phyloP scores from a whole-genome alignment of 176 grass and related monocot genomes.

The Aegilops umbellulata region DNA sequence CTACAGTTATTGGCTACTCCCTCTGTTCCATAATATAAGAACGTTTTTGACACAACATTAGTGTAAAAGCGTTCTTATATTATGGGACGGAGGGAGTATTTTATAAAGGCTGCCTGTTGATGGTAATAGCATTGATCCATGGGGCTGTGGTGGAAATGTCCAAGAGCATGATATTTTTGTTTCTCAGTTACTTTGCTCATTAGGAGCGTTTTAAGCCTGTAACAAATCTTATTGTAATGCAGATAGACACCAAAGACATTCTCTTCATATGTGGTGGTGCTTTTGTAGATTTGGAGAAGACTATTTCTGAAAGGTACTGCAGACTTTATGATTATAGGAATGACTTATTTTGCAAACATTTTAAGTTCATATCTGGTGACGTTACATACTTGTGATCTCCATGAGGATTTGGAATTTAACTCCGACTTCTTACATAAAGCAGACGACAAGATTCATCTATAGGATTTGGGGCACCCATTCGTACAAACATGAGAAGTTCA shows the following conservation, averaged over 20 bases:
- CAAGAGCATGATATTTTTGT: background rate
- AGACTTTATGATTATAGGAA: background rate
- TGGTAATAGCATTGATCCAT: background rate
- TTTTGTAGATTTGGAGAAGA: slow-evolving; percentile 97
- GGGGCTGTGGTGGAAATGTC: background rate
- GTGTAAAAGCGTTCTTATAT: no score
- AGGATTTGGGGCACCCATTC: slow-evolving; percentile 94
- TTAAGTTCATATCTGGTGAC: no score
- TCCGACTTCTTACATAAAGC: slow-evolving; percentile 45
- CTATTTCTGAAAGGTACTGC: slow-evolving; percentile 94
- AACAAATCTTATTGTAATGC: slow-evolving; percentile 36
- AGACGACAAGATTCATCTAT: slow-evolving; percentile 98
- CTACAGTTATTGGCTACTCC: no score
- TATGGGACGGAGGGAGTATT: no score
- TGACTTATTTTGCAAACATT: background rate
- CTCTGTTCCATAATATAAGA: no score
- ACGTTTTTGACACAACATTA: no score
- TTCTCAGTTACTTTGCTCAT: background rate
- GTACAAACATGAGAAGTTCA: slow-evolving; percentile 78
- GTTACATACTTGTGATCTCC: background rate
- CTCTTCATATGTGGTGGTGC: slow-evolving; percentile 99
- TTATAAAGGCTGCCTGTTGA: background rate
- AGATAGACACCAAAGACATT: slow-evolving; percentile 99
- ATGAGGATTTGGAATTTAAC: slow-evolving; percentile 18
- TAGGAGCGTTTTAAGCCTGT: slow-evolving; percentile 10